These are phyloP conservation scores for Beauveria sp. DNA, from an alignment of 2,329 filamentous ascomycete species.

Conservation along the genomic window DNA sequence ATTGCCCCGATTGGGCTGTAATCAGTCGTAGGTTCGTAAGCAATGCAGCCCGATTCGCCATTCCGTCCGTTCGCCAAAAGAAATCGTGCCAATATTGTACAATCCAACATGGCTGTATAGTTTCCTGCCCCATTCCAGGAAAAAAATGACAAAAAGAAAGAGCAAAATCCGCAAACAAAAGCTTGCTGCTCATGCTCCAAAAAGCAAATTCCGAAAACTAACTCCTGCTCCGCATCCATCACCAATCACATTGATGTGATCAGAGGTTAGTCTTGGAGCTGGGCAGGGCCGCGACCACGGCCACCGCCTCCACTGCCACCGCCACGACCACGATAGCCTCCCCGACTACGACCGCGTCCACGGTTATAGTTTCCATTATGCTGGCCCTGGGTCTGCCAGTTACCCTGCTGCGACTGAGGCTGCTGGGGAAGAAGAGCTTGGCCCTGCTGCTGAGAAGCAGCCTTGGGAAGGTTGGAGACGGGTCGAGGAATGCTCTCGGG, in stretches of 20 bases:
- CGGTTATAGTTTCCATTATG: slow-evolving; percentile 31
- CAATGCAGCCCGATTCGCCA: slow-evolving; percentile 26
- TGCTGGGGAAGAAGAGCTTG: slow-evolving; percentile 23
- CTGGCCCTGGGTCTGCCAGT: slow-evolving; percentile 35
- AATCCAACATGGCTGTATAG: slow-evolving; percentile 26
- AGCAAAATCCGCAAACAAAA: slow-evolving; percentile 14
- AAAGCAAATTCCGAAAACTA: slow-evolving; percentile 14
- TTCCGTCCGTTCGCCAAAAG: slow-evolving; percentile 29
- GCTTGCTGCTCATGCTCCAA: slow-evolving; percentile 17
- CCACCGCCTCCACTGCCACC: slow-evolving; percentile 20
- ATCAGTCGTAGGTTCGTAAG: slow-evolving; percentile 22
- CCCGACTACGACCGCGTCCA: slow-evolving; percentile 30
- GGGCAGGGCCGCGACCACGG: slow-evolving; percentile 27
- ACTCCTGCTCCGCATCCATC: slow-evolving; percentile 18
- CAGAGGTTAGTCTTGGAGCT: slow-evolving; percentile 26
- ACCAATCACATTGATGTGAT: slow-evolving; percentile 20
- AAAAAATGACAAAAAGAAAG: slow-evolving; percentile 22
- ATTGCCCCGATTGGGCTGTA: slow-evolving; percentile 4
- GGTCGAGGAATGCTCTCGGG: slow-evolving; percentile 92
- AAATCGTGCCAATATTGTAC: slow-evolving; percentile 32
- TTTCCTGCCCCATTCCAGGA: neutral
- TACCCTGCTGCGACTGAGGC: slow-evolving; percentile 25
- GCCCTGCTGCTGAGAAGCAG: slow-evolving; percentile 19
- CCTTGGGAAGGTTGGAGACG: slow-evolving; percentile 41
- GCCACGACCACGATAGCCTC: slow-evolving; percentile 29